A percentile compares a stretch with the other conserved stretches of the same genome.
phyloP scores from a whole-genome alignment of 192 early-diverging fungal genomes.

The Paraglomus occultum region DNA sequence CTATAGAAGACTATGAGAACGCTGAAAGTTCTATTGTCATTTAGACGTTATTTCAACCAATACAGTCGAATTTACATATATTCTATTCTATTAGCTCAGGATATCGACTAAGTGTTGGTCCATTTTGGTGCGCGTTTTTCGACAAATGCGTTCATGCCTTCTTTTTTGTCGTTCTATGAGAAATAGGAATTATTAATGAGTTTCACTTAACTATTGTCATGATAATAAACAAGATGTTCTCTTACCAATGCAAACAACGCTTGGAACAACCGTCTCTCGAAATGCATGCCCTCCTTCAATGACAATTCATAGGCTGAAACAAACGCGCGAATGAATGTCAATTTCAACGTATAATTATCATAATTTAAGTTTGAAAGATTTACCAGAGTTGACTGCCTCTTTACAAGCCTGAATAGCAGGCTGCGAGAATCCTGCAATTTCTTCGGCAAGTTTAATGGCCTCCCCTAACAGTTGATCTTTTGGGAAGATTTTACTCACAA shows the following conservation, averaged over 20 bases:
- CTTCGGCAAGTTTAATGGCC: conserved; percentile 83
- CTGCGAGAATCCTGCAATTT: conserved; percentile 83
- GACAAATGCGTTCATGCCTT: conserved; percentile 94
- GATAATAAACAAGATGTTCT: conserved; percentile 22
- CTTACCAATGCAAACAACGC: conserved; percentile 79
- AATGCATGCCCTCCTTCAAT: conserved; percentile 78
- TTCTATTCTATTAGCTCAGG: background rate
- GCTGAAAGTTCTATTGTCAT: too few relatives aligned
- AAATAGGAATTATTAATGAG: background rate
- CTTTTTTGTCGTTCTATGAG: conserved; percentile 82
- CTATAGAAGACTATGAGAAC: too few relatives aligned
- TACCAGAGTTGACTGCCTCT: conserved; percentile 91
- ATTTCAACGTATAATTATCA: background rate
- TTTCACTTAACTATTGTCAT: background rate
- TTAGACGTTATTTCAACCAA: too few relatives aligned
- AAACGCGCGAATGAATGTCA: background rate
- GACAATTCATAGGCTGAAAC: conserved; percentile 80
- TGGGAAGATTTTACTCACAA: conserved; percentile 91
- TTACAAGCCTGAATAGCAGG: conserved; percentile 92
- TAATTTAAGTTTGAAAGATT: background rate
- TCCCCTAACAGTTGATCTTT: conserved; percentile 84
- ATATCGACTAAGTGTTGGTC: conserved; percentile 71
- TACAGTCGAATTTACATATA: too few relatives aligned
- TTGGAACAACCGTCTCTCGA: conserved; percentile 96
- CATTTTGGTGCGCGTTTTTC: conserved; percentile 90